A percentile compares a stretch with the other conserved stretches of the same genome.
These are phyloP conservation scores for Cordyceps farinosa DNA, from an alignment of 2,329 filamentous ascomycete species.

Conservation along the genomic window DNA sequence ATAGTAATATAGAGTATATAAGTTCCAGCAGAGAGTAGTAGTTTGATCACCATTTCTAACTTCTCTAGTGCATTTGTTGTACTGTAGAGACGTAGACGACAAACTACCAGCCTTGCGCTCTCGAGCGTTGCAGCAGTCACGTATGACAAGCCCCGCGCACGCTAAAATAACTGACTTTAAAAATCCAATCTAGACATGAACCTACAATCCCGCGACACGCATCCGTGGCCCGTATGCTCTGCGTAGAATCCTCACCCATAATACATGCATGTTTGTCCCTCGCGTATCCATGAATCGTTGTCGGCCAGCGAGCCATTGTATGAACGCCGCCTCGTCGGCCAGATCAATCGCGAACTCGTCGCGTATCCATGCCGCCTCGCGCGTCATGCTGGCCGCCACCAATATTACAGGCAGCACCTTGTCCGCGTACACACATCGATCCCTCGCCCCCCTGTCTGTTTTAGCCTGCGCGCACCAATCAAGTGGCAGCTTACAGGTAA, in stretches of 20 bases:
- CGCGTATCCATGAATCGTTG: background rate
- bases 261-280: conserved; percentile 1
- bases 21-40: too few species aligned
- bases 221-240: background rate
- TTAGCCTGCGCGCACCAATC: background rate
- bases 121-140: too few species aligned
- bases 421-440: background rate
- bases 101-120: too few species aligned
- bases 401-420: background rate
- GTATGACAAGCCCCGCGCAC: too few species aligned
- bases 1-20: too few species aligned
- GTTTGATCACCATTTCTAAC: too few species aligned
- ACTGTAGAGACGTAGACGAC: too few species aligned
- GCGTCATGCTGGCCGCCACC: background rate
- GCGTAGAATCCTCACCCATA: background rate
- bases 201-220: background rate
- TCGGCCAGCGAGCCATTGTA: background rate
- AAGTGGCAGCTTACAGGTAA: background rate
- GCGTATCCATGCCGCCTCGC: background rate
- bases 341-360: background rate
- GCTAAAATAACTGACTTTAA: background rate
- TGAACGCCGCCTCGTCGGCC: background rate
- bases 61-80: too few species aligned
- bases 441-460: background rate
- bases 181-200: background rate